Evolutionary conservation across 257 asterid genomes (phyloP).

Genomic region (Solanum etuberosum): DNA sequence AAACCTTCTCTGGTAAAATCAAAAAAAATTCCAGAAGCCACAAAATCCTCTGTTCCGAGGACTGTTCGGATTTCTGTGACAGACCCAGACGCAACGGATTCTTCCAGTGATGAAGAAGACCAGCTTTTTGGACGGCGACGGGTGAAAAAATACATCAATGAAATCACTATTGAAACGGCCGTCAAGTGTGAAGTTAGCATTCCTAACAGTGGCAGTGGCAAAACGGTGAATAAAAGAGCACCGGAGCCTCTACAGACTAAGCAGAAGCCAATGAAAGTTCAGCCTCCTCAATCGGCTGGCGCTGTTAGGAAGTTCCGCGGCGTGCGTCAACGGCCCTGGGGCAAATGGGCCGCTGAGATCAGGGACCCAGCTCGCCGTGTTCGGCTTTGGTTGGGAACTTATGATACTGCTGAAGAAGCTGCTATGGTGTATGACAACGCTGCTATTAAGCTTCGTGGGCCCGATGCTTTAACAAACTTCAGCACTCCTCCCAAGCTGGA

Average conservation of each 20-base stretch:
- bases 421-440: constrained; percentile 73
- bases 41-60: constrained; percentile 8
- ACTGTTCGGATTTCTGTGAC: constrained; percentile 44
- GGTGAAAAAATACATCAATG: constrained; percentile 43
- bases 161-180: constrained; percentile 33
- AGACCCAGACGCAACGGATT: constrained; percentile 80
- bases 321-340: constrained; percentile 71
- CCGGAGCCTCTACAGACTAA: constrained; percentile 15
- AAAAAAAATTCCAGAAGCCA: not conserved
- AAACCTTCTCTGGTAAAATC: constrained; percentile 20
- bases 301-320: constrained; percentile 45
- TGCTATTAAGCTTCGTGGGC: constrained; percentile 55
- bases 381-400: constrained; percentile 66
- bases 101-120: constrained; percentile 63
- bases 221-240: constrained; percentile 2
- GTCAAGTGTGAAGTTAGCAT: not conserved
- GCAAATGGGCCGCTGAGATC: constrained; percentile 70
- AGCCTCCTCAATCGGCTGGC: not conserved
- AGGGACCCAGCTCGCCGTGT: constrained; percentile 41
- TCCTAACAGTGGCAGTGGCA: not conserved
- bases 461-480: constrained; percentile 54
- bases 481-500: constrained; percentile 1
- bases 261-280: constrained; percentile 23
- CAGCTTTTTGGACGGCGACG: constrained; percentile 35
- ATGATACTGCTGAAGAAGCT: constrained; percentile 66